phyloP scores from a whole-genome alignment of 192 early-diverging fungal species.

The Coemansia sp. region DNA sequence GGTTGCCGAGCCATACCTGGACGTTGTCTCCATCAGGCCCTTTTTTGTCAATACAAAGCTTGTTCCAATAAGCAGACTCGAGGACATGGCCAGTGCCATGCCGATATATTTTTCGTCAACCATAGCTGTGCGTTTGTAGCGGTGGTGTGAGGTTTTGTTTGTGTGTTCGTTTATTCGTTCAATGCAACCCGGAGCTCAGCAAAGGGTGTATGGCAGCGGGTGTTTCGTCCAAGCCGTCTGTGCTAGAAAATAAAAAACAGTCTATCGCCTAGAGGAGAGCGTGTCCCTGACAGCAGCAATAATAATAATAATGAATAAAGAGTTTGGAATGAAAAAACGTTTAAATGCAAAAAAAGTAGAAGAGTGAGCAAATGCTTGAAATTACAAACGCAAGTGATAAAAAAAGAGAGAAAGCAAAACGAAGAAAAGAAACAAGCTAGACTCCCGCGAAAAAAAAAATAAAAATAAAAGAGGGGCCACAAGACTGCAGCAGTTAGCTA shows the following conservation, averaged over 20 bases:
- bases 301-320: not conserved
- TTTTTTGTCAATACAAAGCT: constrained; percentile 95
- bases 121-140: too few relatives aligned
- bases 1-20: constrained; percentile 65
- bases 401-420: constrained; percentile 3
- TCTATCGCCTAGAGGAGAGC: not conserved
- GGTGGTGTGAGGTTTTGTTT: not conserved
- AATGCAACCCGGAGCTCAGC: not conserved
- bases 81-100: constrained; percentile 83
- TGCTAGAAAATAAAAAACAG: not conserved
- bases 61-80: constrained; percentile 84
- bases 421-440: constrained; percentile 4
- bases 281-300: not conserved
- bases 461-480: not conserved
- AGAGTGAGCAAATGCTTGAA: constrained; percentile 1
- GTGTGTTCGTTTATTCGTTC: constrained; percentile 2
- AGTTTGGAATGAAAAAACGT: constrained; percentile 3
- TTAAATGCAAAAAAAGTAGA: constrained; percentile 1
- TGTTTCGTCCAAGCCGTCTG: not conserved
- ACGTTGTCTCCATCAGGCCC: constrained; percentile 80
- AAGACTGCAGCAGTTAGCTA: not conserved
- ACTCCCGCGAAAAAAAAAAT: not conserved
- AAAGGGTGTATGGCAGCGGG: not conserved
- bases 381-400: not conserved
- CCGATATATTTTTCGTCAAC: constrained; percentile 81